These are phyloP conservation scores for Diaporthe australafricana DNA, from an alignment of 2,329 filamentous ascomycete species.

Conservation along the genomic window DNA sequence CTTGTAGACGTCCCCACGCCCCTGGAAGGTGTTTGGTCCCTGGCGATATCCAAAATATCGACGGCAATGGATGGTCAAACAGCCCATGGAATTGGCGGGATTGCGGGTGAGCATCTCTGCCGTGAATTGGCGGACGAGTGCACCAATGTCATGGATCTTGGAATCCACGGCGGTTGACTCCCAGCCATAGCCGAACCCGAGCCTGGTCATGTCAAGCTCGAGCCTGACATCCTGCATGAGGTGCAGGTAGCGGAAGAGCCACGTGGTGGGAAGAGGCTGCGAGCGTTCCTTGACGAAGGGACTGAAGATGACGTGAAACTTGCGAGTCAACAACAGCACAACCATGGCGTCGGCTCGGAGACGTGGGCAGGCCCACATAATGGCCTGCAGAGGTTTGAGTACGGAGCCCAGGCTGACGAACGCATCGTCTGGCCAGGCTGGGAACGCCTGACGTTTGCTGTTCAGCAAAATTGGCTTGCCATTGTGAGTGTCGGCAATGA, in stretches of 20 bases:
- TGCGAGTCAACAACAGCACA: slow-evolving; percentile 47
- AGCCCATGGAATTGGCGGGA: slow-evolving; percentile 42
- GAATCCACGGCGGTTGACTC: slow-evolving; percentile 42
- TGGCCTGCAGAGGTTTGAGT: slow-evolving; percentile 42
- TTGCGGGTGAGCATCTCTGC: slow-evolving; percentile 40
- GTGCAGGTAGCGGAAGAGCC: slow-evolving; percentile 49
- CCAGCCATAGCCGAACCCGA: slow-evolving; percentile 47
- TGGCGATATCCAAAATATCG: slow-evolving; percentile 46
- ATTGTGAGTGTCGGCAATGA: slow-evolving; percentile 37
- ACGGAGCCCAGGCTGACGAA: slow-evolving; percentile 47
- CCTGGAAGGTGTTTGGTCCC: slow-evolving; percentile 2
- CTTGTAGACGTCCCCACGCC: not conserved
- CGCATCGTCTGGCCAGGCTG: slow-evolving; percentile 50
- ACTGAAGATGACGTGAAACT: slow-evolving; percentile 54
- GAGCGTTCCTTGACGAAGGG: slow-evolving; percentile 48
- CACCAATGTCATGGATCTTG: slow-evolving; percentile 43
- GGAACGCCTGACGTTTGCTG: slow-evolving; percentile 45
- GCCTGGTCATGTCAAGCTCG: slow-evolving; percentile 55
- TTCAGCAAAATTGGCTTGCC: slow-evolving; percentile 43
- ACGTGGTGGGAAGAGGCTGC: slow-evolving; percentile 50
- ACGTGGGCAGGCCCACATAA: slow-evolving; percentile 47
- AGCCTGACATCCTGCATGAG: slow-evolving; percentile 52
- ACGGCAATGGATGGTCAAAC: slow-evolving; percentile 49
- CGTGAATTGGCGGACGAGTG: slow-evolving; percentile 46
- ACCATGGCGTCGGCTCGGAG: slow-evolving; percentile 53